phyloP scores from a whole-genome alignment of 208 protist species.

The Leishmania gerbilli region DNA sequence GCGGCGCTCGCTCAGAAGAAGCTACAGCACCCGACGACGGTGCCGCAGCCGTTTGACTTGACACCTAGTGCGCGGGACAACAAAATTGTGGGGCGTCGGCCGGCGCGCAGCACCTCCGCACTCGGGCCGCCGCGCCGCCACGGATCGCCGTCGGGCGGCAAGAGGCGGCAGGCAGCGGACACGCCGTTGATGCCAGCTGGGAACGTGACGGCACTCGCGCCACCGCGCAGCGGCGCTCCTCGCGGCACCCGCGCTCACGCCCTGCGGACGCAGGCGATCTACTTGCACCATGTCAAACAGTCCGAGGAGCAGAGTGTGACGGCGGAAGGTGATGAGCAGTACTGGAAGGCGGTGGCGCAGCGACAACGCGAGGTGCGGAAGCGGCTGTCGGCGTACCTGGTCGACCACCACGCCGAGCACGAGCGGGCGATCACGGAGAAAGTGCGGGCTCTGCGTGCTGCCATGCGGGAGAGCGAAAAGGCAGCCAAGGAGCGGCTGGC shows the following conservation, averaged over 20 bases:
- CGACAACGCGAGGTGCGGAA: conserved; percentile 59
- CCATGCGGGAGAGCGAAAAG: conserved; percentile 53
- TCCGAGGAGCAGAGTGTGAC: conserved; percentile 25
- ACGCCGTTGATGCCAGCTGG: neutral
- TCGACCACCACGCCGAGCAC: conserved; percentile 39
- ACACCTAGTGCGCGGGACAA: conserved; percentile 33
- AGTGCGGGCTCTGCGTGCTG: conserved; percentile 54
- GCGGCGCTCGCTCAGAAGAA: conserved; percentile 50
- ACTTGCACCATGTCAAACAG: conserved; percentile 53
- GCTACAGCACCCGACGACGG: conserved; percentile 40
- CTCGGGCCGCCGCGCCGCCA: conserved; percentile 1
- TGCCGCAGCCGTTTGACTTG: conserved; percentile 59
- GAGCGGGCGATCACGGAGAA: conserved; percentile 64
- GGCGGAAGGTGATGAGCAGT: conserved; percentile 32
- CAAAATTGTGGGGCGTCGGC: conserved; percentile 23
- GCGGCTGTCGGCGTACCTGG: conserved; percentile 68
- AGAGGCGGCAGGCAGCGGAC: conserved; percentile 1
- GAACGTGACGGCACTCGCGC: neutral
- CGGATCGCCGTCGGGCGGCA: neutral
- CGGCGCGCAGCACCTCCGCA: conserved; percentile 13
- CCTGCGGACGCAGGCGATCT: conserved; percentile 73
- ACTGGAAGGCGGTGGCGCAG: conserved; percentile 32
- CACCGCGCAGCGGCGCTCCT: conserved; percentile 18
- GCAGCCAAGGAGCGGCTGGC: conserved; percentile 48
- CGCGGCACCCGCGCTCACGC: conserved; percentile 81